Base-by-base conservation (phyloP, 805 yeast species). In the Spathaspora arborariae region DNA sequence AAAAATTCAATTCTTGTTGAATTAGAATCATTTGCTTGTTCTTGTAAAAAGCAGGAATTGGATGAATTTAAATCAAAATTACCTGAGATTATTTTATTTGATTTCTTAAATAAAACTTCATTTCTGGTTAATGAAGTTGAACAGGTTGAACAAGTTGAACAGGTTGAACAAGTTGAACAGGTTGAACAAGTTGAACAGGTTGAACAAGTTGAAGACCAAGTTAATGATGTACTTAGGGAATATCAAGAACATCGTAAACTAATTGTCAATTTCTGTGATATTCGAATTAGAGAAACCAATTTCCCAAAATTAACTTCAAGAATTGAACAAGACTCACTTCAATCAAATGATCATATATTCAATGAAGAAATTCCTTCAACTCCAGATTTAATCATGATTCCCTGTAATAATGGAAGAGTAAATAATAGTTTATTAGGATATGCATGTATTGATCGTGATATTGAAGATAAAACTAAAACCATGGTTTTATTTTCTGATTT, bases 1-100 rank as follows among this genome's bases (percentile, higher is more conserved):
- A 49, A 50, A 7, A 52, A 53, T 16, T 50, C 62, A 5, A 52
- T 59, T 8, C 39, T 50, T 16, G 54, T 50, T 41, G 63, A 58
- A 43, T 48, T 62, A 13, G 46, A 49, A 26, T 41, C 57, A 7
- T 53, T 59, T 42, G 50, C 48, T 10, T 47, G 50, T 36, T 26
- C 47, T 15, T 52, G 53, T 44, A 42, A 45, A n/a, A 43, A 49
- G 8, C 40, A 37, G 22, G 54, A 53, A 13, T 33, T 51, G 19
- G 30, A 42, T 10, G 44, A 44, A 4, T 47, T 55, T 16, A 39
- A 48, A 24, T 24, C 27, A 4, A 35, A 41, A 20, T 26, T 58
- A 22, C 65, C 65, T 1, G 46, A 41, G 20, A 51, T 58, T 8
- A 46, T 39, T 1, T 46, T 59, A 26, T 39, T 53, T 36, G 59